Conservation (phyloP, 805 yeast species). For the Schwanniomyces sp. region DNA sequence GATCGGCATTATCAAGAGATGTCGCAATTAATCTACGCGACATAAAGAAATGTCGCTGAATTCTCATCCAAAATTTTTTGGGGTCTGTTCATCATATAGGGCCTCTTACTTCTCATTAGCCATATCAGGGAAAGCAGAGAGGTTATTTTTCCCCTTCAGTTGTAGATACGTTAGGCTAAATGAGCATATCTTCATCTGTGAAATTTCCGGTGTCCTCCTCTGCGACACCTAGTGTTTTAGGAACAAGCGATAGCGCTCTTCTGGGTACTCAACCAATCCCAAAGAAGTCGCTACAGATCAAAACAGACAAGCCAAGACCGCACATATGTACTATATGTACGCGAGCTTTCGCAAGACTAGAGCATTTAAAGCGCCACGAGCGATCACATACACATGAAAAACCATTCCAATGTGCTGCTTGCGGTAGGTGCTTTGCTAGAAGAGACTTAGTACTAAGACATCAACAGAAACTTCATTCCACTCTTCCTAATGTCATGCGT, state of each 20-base stretch:
- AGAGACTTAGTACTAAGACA: conserved; percentile 86
- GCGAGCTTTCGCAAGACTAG: conserved; percentile 92
- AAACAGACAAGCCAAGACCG: conserved; percentile 93
- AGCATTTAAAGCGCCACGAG: conserved; percentile 91
- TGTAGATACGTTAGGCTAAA: not conserved
- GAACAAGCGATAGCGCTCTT: not conserved
- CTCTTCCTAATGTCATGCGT: conserved; percentile 40
- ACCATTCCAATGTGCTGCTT: conserved; percentile 94
- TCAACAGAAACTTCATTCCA: conserved; percentile 86
- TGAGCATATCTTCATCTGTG: not conserved
- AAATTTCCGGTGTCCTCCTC: conserved; percentile 1
- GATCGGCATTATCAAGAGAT: not conserved
- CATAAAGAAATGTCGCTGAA: not conserved
- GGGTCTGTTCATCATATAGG: not conserved
- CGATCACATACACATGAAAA: conserved; percentile 94
- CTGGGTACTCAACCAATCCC: conserved; percentile 67
- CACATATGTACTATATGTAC: conserved; percentile 89
- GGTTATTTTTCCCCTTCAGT: not conserved
- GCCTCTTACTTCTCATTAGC: not conserved
- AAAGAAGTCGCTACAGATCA: conserved; percentile 76
- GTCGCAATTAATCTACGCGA: not conserved
- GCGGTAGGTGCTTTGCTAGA: conserved; percentile 94
- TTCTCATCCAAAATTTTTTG: conserved; percentile 1
- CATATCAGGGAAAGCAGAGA: not conserved
- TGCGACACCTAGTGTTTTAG: not conserved